Base-by-base conservation (phyloP, 2,329 filamentous ascomycete species). In the Lasiodiplodia theobromae region DNA sequence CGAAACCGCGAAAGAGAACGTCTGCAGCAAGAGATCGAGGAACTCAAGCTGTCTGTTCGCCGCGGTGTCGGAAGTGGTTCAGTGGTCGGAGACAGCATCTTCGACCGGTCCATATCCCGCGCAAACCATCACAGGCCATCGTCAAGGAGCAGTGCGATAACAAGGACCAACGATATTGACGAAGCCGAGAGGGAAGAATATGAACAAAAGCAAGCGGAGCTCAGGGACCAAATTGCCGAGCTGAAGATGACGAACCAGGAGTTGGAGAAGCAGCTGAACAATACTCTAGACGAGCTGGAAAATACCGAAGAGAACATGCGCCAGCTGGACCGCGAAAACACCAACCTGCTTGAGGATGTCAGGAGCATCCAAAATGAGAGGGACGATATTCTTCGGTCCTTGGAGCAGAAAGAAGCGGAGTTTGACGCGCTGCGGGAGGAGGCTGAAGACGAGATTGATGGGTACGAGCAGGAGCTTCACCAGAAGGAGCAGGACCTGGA, bases 1-100 rank as follows among this genome's bases (percentile, higher is more conserved):
- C 88, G 96, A 28, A 97, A 97, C 76, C 91, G 94, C 31, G 96
- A 99, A 77, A 96, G 97, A 77, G 94, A 98, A 77, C 89, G 94
- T 5, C 85, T 99, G 10, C 97, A 98, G 78, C 93, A 97, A 77
- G 95, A 99, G 78, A 98, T 98, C 71, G 96, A 99, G 80, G 94
- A 97, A 70, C 85, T 99, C 71, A 99, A 98, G 81, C 89, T 98
- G 74, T 89, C 92, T 1, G 91, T 94, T 72, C 90, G 94, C 67
- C 89, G 93, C 71, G 88, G 88, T 37, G 91, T 88, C 70, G 80
- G 79, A 66, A 86, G 72, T 75, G 82, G 85, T 68, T 89, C 87
- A 3, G 79, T 87, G 66, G 84, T 93, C 1, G 89, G 95, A 6
- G 96, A 98, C 76, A 97, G 94, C 77, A 91, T 98, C 53, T 87